Evolutionary conservation across 768 basidiomycete genomes (phyloP), one percentile per base, ranked within the genome.

Genomic region (Mycena alexandri): DNA sequence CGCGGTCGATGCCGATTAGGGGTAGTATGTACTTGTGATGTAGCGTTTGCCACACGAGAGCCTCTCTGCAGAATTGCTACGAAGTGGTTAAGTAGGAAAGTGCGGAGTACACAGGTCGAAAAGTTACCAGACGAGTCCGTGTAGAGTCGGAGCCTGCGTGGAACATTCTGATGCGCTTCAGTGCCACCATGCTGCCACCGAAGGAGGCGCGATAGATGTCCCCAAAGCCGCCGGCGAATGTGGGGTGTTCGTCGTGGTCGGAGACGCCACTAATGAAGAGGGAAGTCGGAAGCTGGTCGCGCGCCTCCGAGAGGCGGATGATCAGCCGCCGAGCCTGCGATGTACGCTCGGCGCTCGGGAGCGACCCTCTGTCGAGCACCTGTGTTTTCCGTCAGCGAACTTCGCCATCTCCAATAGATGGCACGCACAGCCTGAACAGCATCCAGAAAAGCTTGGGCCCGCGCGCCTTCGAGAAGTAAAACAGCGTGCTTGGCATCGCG

Each of bases 131-230:
- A 29, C 43, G 55, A 19, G 8, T 57, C 16, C 22, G 41, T 5
- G 41, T 21, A 12, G 33, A 34, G 47, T 64, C 42, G 14, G 54
- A 16, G 5, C 61, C 17, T 2, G n/a, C 41, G 13, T 50, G 50
- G n/a, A 38, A 43, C 22, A 34, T 16, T 25, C n/a, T 47, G 33
- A 59, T 34, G n/a, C 57, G 57, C 46, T 59, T 59, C 16, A 59
- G 21, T 8, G 57, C 57, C 4, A 59, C 57, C n/a, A 7, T 38
- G 6, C 14, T 48, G 8, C 46, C 44, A n/a, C 21, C 12, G 38
- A 58, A 68, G 6, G 51, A 46, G 9, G 66, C 73, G 24, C 58
- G 63, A 61, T 62, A 73, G 6, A 74, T 64, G 42, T 74, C 73
- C 3, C 53, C 71, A 52, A 74, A 74, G 12, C 73, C 64, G 14